A percentile compares a stretch with the other conserved stretches of the same genome.
Evolutionary conservation across 805 yeast genomes (phyloP).

Genomic region (Wickerhamomyces queroliae): DNA sequence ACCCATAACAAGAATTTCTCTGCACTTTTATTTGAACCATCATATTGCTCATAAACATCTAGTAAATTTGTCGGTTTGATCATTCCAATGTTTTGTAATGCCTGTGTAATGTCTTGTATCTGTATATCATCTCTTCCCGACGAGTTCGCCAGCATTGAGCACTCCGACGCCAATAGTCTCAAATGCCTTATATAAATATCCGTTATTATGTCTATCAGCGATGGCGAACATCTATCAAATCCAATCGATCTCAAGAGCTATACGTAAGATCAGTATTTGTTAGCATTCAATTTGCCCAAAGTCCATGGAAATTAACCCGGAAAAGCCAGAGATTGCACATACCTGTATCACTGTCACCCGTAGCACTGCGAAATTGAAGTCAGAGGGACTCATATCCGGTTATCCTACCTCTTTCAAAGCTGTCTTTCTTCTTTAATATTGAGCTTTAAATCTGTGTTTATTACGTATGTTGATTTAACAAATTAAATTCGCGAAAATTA

Average conservation of each 20-base stretch:
- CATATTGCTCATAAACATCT: conserved; percentile 48
- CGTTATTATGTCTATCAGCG: conserved; percentile 67
- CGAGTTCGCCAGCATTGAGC: conserved; percentile 42
- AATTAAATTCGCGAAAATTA: background rate
- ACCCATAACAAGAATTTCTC: conserved; percentile 53
- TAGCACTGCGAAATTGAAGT: conserved; percentile 40
- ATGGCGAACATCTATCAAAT: conserved; percentile 71
- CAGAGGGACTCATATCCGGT: conserved; percentile 20
- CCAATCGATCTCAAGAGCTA: conserved; percentile 76
- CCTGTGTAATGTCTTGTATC: conserved; percentile 66
- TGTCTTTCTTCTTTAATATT: too few relatives aligned
- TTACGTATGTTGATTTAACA: background rate
- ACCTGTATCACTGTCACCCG: conserved; percentile 46
- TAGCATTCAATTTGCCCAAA: too few relatives aligned
- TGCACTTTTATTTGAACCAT: conserved; percentile 40
- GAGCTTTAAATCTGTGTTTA: background rate
- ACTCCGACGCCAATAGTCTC: conserved; percentile 42
- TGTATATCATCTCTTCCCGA: conserved; percentile 40
- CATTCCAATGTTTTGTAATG: conserved; percentile 57
- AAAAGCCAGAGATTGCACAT: conserved; percentile 7
- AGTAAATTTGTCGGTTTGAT: conserved; percentile 51
- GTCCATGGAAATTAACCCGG: too few relatives aligned
- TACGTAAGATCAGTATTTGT: too few relatives aligned
- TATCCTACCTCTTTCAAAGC: background rate
- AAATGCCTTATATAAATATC: conserved; percentile 69